Conservation (phyloP, 2,329 filamentous ascomycete species). For the Colletotrichum graminicola region DNA sequence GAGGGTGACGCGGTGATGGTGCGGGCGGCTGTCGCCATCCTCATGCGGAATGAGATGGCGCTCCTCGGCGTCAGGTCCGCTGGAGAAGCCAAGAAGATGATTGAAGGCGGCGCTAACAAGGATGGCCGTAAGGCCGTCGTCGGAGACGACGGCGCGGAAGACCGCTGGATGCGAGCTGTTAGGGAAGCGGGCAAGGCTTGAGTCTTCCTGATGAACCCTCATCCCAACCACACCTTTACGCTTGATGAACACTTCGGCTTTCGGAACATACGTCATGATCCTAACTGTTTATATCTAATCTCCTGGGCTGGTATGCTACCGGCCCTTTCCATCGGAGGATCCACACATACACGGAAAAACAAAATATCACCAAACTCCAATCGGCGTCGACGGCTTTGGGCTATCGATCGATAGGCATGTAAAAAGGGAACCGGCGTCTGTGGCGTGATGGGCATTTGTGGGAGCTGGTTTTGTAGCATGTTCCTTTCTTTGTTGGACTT, state of each 20-base stretch:
- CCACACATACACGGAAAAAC: conserved; percentile 18
- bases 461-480: conserved; percentile 37
- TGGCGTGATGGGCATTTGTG: conserved; percentile 37
- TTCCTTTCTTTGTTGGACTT: neutral
- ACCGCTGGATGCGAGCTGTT: conserved; percentile 59
- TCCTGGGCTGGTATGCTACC: conserved; percentile 26
- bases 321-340: conserved; percentile 26
- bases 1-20: conserved; percentile 82
- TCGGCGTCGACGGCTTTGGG: neutral
- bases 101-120: conserved; percentile 46
- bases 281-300: conserved; percentile 43
- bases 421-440: conserved; percentile 41
- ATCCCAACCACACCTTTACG: conserved; percentile 12
- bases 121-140: conserved; percentile 40
- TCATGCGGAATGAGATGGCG: conserved; percentile 66
- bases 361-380: conserved; percentile 17
- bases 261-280: conserved; percentile 41
- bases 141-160: conserved; percentile 58
- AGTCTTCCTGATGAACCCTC: neutral
- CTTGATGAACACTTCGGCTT: conserved; percentile 39
- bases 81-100: conserved; percentile 58
- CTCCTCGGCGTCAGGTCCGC: conserved; percentile 61
- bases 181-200: conserved; percentile 55
- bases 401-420: conserved; percentile 25
- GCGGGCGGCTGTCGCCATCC: conserved; percentile 76